A percentile compares a stretch with the other conserved stretches of the same genome.
Evolutionary conservation across 2,329 filamentous ascomycete species (phyloP).

Genomic region (Aspergillus sp.): DNA sequence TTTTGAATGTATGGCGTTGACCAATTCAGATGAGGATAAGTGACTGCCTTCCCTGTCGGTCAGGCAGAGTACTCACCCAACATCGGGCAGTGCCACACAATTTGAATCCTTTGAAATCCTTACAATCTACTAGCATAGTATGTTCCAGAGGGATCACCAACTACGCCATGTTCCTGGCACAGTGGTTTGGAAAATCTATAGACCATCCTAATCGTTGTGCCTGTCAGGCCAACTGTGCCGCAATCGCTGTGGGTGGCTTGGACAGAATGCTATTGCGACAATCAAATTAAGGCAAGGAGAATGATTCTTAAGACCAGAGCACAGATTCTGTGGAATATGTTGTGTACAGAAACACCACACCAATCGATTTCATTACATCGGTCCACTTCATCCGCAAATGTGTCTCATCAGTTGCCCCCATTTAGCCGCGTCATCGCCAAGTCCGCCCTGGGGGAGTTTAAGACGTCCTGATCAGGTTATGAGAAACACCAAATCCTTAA

Average conservation of each 20-base stretch:
- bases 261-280: slow-evolving; percentile 1
- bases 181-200: slow-evolving; percentile 1
- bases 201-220: slow-evolving; percentile 1
- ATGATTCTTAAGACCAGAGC: neutral
- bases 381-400: neutral
- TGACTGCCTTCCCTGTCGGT: too few relatives aligned
- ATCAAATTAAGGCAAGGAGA: slow-evolving; percentile 1
- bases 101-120: too few relatives aligned
- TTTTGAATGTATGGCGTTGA: too few relatives aligned
- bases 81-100: too few relatives aligned
- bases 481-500: neutral
- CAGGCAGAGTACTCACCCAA: too few relatives aligned
- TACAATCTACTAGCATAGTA: too few relatives aligned
- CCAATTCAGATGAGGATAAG: too few relatives aligned
- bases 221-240: slow-evolving; percentile 1
- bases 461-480: neutral
- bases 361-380: neutral
- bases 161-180: neutral
- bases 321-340: neutral
- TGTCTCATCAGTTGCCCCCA: neutral
- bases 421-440: neutral
- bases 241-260: slow-evolving; percentile 1
- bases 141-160: neutral
- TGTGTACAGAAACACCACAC: neutral
- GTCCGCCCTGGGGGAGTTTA: too few relatives aligned